phyloP scores from a whole-genome alignment of 2,329 filamentous ascomycete genomes.

The Stagonosporopsis cucurbitacearum region DNA sequence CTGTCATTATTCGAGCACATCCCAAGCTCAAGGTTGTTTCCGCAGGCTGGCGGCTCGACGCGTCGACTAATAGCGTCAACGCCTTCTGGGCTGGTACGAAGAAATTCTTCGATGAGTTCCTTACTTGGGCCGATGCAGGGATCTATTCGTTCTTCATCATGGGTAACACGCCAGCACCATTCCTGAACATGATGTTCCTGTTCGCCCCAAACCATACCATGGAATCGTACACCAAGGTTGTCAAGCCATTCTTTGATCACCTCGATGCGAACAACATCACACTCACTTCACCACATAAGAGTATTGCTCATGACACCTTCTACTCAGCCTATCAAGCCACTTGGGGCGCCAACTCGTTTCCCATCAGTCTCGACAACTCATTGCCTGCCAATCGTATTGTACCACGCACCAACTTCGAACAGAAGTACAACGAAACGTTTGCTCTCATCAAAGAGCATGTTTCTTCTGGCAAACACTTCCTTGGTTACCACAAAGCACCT shows the following conservation, averaged over 20 bases:
- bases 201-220: not conserved
- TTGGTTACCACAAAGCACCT: conserved; percentile 28
- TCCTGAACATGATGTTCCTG: not conserved
- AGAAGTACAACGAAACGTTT: conserved; percentile 32
- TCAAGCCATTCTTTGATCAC: not conserved
- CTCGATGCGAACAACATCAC: conserved; percentile 26
- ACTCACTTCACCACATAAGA: conserved; percentile 30
- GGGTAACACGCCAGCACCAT: not conserved
- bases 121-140: not conserved
- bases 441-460: conserved; percentile 52
- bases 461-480: conserved; percentile 15
- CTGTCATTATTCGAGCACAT: not conserved
- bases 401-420: conserved; percentile 30
- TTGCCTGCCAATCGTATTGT: conserved; percentile 23
- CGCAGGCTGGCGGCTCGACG: not conserved
- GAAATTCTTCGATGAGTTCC: not conserved
- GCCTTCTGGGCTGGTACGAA: not conserved
- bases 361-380: not conserved
- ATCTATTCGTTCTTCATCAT: conserved; percentile 3
- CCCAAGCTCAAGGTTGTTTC: not conserved
- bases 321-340: conserved; percentile 31
- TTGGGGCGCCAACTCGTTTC: conserved; percentile 23
- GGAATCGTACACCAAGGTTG: not conserved
- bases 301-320: conserved; percentile 22
- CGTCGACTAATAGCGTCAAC: not conserved